These are phyloP conservation scores for Picea engelmannii DNA, from an alignment of 83 land plant species.

Conservation along the genomic window DNA sequence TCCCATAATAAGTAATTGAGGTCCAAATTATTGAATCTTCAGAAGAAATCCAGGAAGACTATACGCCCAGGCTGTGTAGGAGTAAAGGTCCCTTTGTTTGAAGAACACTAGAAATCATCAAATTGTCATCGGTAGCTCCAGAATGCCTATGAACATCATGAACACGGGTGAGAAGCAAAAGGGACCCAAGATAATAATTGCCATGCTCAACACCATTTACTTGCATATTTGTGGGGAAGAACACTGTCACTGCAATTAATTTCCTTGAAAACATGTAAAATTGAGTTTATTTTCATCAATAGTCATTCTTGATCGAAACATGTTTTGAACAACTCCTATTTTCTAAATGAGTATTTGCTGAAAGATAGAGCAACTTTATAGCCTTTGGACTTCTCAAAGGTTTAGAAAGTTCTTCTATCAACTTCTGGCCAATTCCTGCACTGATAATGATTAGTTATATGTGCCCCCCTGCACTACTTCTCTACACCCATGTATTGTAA, in stretches of 20 bases:
- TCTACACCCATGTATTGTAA: no score
- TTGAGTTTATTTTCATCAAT: slow-evolving; percentile 50
- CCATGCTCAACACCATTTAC: slow-evolving; percentile 9
- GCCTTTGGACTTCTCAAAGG: slow-evolving; percentile 35
- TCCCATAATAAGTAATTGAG: slow-evolving; percentile 54
- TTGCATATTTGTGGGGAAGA: slow-evolving; percentile 23
- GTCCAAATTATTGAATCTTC: slow-evolving; percentile 66
- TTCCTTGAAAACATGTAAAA: slow-evolving; percentile 55
- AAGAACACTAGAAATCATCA: slow-evolving; percentile 58
- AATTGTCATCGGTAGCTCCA: slow-evolving; percentile 59
- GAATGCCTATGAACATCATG: slow-evolving; percentile 52
- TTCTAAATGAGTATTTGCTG: slow-evolving; percentile 31
- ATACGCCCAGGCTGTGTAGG: slow-evolving; percentile 76
- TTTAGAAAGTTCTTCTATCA: slow-evolving; percentile 28
- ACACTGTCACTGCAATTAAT: slow-evolving; percentile 34
- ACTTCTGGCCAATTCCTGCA: slow-evolving; percentile 17
- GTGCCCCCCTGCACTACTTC: no score
- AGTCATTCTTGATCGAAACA: slow-evolving; percentile 49
- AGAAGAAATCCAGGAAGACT: slow-evolving; percentile 50
- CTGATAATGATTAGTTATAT: no score
- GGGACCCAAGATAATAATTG: slow-evolving; percentile 41
- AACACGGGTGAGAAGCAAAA: slow-evolving; percentile 39
- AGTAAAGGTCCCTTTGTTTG: slow-evolving; percentile 58
- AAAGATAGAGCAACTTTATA: slow-evolving; percentile 37
- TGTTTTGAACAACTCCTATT: slow-evolving; percentile 56